These are phyloP conservation scores for Oenanthe javanica DNA, from an alignment of 140 eudicot species.

Conservation along the genomic window DNA sequence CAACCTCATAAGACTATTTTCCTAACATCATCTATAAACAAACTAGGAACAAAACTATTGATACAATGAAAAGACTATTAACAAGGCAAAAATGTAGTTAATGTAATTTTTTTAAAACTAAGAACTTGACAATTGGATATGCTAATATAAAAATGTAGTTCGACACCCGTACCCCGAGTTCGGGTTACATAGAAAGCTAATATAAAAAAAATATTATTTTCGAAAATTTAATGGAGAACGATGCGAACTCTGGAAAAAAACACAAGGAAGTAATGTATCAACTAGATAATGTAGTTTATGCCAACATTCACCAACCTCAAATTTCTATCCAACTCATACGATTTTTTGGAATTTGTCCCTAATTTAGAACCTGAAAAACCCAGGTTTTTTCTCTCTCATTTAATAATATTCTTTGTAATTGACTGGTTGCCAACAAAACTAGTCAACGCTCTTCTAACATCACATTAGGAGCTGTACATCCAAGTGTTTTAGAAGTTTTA, in stretches of 20 bases:
- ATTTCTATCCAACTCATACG: neutral
- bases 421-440: neutral
- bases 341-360: neutral
- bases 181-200: too few species aligned
- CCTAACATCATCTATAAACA: neutral
- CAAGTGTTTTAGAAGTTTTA: neutral
- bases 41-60: neutral
- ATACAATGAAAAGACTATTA: too few species aligned
- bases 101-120: neutral
- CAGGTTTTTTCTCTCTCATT: neutral
- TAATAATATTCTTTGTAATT: neutral
- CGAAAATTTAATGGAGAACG: too few species aligned
- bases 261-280: too few species aligned
- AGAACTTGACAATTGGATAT: too few species aligned
- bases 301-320: neutral
- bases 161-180: too few species aligned
- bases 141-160: too few species aligned
- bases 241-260: too few species aligned
- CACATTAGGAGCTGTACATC: neutral
- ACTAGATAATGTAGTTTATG: neutral
- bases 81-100: neutral
- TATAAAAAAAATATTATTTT: too few species aligned
- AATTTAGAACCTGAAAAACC: neutral
- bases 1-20: neutral
- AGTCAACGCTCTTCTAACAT: neutral